phyloP scores from a whole-genome alignment of 2,329 filamentous ascomycete genomes.

The Aspergillus ruber region DNA sequence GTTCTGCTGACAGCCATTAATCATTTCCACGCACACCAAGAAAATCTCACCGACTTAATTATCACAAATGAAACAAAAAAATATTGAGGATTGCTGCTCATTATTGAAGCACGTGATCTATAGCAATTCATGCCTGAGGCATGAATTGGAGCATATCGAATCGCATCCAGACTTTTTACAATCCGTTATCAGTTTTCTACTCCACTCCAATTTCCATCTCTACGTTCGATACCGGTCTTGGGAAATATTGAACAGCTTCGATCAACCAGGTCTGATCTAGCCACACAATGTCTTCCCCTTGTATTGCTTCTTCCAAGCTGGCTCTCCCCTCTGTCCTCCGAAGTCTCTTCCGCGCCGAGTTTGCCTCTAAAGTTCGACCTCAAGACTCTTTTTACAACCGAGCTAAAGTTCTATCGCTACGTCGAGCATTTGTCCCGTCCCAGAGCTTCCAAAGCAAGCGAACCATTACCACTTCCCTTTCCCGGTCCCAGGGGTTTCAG shows the following conservation, averaged over 20 bases:
- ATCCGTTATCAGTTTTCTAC: neutral
- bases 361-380: slow-evolving; percentile 8
- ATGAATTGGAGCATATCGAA: neutral
- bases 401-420: neutral
- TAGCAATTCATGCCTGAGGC: neutral
- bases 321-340: slow-evolving; percentile 19
- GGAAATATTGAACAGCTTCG: neutral
- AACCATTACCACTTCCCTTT: neutral
- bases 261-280: neutral
- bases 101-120: too few species aligned
- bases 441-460: neutral
- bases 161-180: neutral
- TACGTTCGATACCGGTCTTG: neutral
- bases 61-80: too few species aligned
- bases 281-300: slow-evolving; percentile 15
- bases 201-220: neutral
- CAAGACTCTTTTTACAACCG: slow-evolving; percentile 1
- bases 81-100: too few species aligned
- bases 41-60: too few species aligned
- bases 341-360: slow-evolving; percentile 18
- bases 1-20: too few species aligned
- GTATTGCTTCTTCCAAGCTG: slow-evolving; percentile 18
- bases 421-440: slow-evolving; percentile 1
- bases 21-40: too few species aligned
- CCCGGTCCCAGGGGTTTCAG: neutral